Conservation (phyloP, 2,329 filamentous ascomycete species). For the Allantophomopsis cytisporea region DNA sequence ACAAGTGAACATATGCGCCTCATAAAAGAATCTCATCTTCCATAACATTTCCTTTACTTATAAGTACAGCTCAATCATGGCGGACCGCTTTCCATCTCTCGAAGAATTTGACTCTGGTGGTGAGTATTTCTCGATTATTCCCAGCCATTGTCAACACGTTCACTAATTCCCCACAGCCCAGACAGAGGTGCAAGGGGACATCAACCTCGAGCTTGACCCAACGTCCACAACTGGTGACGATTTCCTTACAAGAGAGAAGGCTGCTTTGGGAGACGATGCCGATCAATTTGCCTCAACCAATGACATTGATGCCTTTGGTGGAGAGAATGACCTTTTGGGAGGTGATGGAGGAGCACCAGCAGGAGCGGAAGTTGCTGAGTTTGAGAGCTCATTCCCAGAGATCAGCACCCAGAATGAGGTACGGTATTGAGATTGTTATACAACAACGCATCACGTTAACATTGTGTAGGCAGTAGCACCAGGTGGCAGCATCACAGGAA, state of each 20-base stretch:
- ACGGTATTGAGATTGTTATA: slow-evolving; percentile 6
- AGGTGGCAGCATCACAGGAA: slow-evolving; percentile 69
- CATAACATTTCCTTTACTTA: background rate
- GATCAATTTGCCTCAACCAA: slow-evolving; percentile 72
- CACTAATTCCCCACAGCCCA: slow-evolving; percentile 38
- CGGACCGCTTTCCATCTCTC: slow-evolving; percentile 44
- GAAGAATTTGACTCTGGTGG: slow-evolving; percentile 43
- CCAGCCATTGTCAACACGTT: slow-evolving; percentile 6
- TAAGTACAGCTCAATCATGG: slow-evolving; percentile 27
- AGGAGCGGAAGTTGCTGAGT: slow-evolving; percentile 30
- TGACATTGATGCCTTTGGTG: slow-evolving; percentile 52
- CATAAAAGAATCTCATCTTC: no score
- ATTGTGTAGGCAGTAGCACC: slow-evolving; percentile 51
- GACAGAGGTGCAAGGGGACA: slow-evolving; percentile 43
- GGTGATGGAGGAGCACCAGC: slow-evolving; percentile 17
- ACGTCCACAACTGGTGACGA: slow-evolving; percentile 55
- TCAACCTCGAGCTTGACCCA: slow-evolving; percentile 30
- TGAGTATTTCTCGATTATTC: slow-evolving; percentile 11
- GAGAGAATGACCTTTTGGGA: slow-evolving; percentile 59
- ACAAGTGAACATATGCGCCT: no score
- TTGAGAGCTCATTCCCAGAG: slow-evolving; percentile 85
- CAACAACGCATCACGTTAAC: background rate
- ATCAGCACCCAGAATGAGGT: slow-evolving; percentile 58
- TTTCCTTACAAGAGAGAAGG: slow-evolving; percentile 86
- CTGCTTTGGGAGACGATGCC: slow-evolving; percentile 82